Evolutionary conservation across 805 yeast species (phyloP).

Genomic region (Pichia nakasei): DNA sequence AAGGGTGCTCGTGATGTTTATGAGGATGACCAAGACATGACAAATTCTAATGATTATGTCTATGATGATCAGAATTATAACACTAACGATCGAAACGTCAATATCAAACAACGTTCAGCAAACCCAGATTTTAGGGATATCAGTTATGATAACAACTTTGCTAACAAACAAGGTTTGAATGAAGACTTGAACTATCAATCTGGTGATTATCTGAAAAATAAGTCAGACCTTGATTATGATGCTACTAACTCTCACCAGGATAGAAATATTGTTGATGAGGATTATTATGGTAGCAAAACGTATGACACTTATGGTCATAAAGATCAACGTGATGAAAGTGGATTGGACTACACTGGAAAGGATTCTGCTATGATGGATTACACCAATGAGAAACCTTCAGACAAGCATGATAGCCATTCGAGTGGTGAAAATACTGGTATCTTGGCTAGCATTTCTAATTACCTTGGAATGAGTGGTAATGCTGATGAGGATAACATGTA

Average conservation of each 20-base stretch:
- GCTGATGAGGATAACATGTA: not conserved
- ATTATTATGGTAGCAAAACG: too few relatives aligned
- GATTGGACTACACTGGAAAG: not conserved
- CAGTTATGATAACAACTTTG: too few relatives aligned
- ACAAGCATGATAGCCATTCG: not conserved
- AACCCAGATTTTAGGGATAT: too few relatives aligned
- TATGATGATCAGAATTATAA: not conserved
- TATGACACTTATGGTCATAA: too few relatives aligned
- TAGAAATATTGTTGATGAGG: too few relatives aligned
- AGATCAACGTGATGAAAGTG: too few relatives aligned
- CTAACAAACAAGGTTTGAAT: too few relatives aligned
- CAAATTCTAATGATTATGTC: not conserved
- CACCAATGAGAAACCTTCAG: not conserved
- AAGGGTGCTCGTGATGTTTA: not conserved
- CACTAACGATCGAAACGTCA: not conserved
- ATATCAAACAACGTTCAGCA: not conserved
- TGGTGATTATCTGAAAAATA: too few relatives aligned
- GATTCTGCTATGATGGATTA: not conserved
- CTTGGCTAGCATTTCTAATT: conserved; percentile 5
- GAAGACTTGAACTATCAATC: too few relatives aligned
- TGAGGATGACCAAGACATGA: not conserved
- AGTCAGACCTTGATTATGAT: too few relatives aligned
- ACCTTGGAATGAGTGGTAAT: conserved; percentile 5
- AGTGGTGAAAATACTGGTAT: not conserved
- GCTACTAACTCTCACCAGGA: too few relatives aligned